Conservation (phyloP, 306 rosid species). For the barrel medic (Medicago truncatula) region MtrunA17r5.0-ANR NC_053044.1:44443001-44443500, state of each 20-base stretch:
- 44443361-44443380: constrained; percentile 11
- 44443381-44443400: neutral
- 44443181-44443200: constrained; percentile 44
- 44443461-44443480: constrained; percentile 51
- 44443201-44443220: constrained; percentile 1
- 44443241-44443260: constrained; percentile 23
- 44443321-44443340: constrained; percentile 48
- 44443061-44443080: constrained; percentile 5
- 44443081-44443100: constrained; percentile 27
- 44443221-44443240: neutral
- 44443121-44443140: neutral
- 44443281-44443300: constrained; percentile 47
- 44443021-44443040: neutral
- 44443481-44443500: neutral
- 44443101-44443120: neutral
- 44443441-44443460: neutral
- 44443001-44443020: neutral
- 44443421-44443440: constrained; percentile 12
- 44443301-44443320: constrained; percentile 47
- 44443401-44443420: constrained; percentile 26
- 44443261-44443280: constrained; percentile 41
- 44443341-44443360: constrained; percentile 23
- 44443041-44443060: constrained; percentile 18
- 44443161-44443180: constrained; percentile 57
- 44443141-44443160: neutral